Evolutionary conservation across 768 basidiomycete genomes (phyloP), one percentile per base, ranked within the genome.

Genomic region (Lactarius sanguifluus): DNA sequence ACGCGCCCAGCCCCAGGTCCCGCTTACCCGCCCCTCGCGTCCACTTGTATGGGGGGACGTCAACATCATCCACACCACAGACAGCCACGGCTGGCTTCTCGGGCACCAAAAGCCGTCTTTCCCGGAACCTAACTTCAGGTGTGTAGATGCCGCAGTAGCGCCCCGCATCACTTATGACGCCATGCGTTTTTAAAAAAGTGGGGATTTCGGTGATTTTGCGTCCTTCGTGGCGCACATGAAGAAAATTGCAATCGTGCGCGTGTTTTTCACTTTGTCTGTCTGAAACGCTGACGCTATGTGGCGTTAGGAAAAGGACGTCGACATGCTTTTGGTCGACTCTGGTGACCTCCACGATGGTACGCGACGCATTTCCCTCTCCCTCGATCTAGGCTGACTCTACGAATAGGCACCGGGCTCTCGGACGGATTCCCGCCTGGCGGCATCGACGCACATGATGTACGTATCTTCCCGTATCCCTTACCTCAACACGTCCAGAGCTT

Each of bases 151-250:
- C 1, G 10, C 34, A 36, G 34, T 9, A 23, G 3, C 13, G 5
- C 20, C n/a, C 47, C 28, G n/a, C 32, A 12, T 28, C 20, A 60
- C 57, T 23, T 13, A 15, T 23, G 23, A 28, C 8, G 13, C 10
- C 23, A 16, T 28, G 23, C 36, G 55, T 30, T 23, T 41, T 43
- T 23, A 23, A 3, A 30, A 32, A 32, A 80, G 83, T 64, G 86
- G 85, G 16, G 85, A 87, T 72, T 81, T 87, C 32, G 94, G 92
- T n/a, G 91, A 93, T 70, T 90, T 95, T 73, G 82, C 88, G 45
- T 92, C 90, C n/a, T 97, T 96, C 70, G 88, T 92, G 16, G 71
- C 83, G 2, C 91, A 91, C 66, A 89, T 96, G 88, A 91, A 94
- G 77, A 72, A 82, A 41, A 79, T 89, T 54, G 93, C 94, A 3